Evolutionary conservation across 495 filamentous ascomycete genomes (phyloP), one percentile per base, ranked within the genome.

Genomic region (Glarea lozoyensis): DNA sequence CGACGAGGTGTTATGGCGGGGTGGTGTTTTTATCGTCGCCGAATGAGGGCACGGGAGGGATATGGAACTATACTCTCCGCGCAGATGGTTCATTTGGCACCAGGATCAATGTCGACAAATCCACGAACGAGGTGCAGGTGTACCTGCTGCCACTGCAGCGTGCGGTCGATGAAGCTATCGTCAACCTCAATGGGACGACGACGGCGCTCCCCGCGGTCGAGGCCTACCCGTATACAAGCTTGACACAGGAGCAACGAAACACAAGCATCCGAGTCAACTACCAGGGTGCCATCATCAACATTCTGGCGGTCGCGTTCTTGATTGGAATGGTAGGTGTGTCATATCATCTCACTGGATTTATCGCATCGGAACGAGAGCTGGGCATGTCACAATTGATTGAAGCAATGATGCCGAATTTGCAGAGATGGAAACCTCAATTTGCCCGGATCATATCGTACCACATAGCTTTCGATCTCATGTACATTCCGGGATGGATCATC

Each of bases 11-110:
- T 58, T 88, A 79, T 53, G 83, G 75, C 10, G 88, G 83, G 2
- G 80, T 81, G 5, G 73, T 82, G 17, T 93, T 94, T 57, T 60
- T 74, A 40, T 79, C 75, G 4, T 86, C 82, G 9, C 85, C 84
- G 2, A 67, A 52, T 2, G 82, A 88, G 63, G 84, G 84, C 6
- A 50, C 57, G 0, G 72, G 67, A 21, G 73, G 70, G 0, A 48
- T 69, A n/a, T 93, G 88, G 88, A 90, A 90, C 58, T 94, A 93
- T 50, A 88, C 82, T 1, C 65, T 94, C 13, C 67, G 85, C 42
- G 75, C 76, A 2, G 88, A 94, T 56, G 75, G 76, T 2, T 64
- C 72, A 0, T 61, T 89, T 41, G 73, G 73, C 1, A 39, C 39
- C 6, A 73, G 68, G 38, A 74, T 93, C 44, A 69, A 79, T 52